phyloP scores from a whole-genome alignment of 768 basidiomycete species.

The Mycena metata region DNA sequence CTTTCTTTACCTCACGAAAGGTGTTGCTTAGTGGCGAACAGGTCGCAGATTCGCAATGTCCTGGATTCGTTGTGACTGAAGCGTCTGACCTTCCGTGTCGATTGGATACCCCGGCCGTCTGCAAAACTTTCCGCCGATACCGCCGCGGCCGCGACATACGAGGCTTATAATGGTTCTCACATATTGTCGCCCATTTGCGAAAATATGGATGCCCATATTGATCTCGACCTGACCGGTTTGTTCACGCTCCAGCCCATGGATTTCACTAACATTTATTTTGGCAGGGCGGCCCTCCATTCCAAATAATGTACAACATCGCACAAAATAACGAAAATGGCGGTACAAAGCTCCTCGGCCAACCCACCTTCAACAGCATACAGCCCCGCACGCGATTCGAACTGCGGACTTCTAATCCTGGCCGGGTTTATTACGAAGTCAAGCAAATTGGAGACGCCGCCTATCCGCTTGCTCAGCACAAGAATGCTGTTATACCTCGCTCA shows the following conservation, averaged over 20 bases:
- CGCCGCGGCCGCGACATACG: constrained; percentile 59
- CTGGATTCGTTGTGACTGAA: constrained; percentile 73
- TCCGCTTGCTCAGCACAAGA: constrained; percentile 77
- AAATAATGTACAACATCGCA: constrained; percentile 91
- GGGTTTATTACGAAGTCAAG: constrained; percentile 91
- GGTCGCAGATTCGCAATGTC: constrained; percentile 89
- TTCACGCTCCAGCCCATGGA: too few relatives aligned
- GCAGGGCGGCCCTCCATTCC: constrained; percentile 92
- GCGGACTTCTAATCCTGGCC: constrained; percentile 81
- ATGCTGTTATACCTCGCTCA: constrained; percentile 73
- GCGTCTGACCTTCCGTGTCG: constrained; percentile 78
- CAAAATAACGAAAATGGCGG: constrained; percentile 76
- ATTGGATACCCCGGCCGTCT: constrained; percentile 84
- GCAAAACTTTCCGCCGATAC: constrained; percentile 76
- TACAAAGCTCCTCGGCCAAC: constrained; percentile 79
- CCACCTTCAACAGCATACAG: constrained; percentile 89
- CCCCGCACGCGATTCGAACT: constrained; percentile 84
- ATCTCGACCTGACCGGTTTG: constrained; percentile 80
- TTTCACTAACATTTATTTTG: not conserved
- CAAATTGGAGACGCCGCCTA: constrained; percentile 90
- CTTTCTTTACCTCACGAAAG: not conserved
- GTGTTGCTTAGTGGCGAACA: constrained; percentile 48
- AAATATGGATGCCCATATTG: constrained; percentile 83
- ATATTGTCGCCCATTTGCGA: constrained; percentile 86
- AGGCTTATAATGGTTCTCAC: constrained; percentile 78